Conservation (phyloP, 2,329 filamentous ascomycete genomes). For the Sarocladium brachiariae region DNA sequence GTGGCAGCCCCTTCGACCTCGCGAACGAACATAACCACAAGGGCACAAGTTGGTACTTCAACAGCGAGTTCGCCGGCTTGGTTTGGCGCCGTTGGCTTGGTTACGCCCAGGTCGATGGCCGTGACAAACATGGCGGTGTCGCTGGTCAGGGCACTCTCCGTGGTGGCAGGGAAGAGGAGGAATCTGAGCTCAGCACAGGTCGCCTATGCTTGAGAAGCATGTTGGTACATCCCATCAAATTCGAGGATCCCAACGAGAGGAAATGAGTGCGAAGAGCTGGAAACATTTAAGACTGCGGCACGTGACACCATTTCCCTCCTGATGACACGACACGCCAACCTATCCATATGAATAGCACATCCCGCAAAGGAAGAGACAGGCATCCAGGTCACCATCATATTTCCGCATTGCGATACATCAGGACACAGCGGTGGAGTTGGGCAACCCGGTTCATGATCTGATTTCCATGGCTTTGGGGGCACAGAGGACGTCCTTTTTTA, state of each 20-base stretch:
- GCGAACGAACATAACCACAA: slow-evolving; percentile 77
- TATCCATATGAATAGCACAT: not conserved
- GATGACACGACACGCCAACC: slow-evolving; percentile 4
- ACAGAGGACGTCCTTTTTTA: slow-evolving; percentile 1
- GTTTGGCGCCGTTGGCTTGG: slow-evolving; percentile 74
- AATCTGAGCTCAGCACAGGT: slow-evolving; percentile 40
- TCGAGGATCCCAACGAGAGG: slow-evolving; percentile 44
- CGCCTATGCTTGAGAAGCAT: slow-evolving; percentile 75
- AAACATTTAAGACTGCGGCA: not conserved
- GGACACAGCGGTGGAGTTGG: slow-evolving; percentile 9
- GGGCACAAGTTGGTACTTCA: slow-evolving; percentile 80
- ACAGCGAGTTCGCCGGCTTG: slow-evolving; percentile 68
- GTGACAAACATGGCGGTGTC: slow-evolving; percentile 41
- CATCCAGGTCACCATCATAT: slow-evolving; percentile 6
- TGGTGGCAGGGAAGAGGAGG: slow-evolving; percentile 47
- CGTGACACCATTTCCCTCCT: not conserved
- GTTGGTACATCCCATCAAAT: slow-evolving; percentile 77
- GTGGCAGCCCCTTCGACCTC: slow-evolving; percentile 59
- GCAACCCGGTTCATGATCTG: slow-evolving; percentile 9
- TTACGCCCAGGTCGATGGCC: slow-evolving; percentile 46
- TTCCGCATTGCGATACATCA: slow-evolving; percentile 9
- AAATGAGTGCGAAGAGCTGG: slow-evolving; percentile 13
- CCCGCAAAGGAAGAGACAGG: not conserved
- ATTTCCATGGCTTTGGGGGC: slow-evolving; percentile 5
- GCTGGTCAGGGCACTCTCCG: slow-evolving; percentile 39